Base-by-base conservation (phyloP, 2,329 filamentous ascomycete genomes). In the Fusarium sacchari region DNA sequence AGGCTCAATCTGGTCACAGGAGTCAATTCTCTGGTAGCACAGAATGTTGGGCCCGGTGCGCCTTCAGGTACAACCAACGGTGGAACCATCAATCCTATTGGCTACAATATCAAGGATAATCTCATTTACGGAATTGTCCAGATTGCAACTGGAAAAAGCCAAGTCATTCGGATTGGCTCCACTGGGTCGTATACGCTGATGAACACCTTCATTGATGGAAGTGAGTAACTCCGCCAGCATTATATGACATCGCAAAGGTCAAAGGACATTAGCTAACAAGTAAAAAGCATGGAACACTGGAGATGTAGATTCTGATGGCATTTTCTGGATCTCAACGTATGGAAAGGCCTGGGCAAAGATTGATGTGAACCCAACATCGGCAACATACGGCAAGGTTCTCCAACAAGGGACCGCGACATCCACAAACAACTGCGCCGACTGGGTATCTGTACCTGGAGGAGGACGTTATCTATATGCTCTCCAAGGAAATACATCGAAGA, bases 61-160 rank as follows among this genome's bases (percentile, higher is more conserved):
- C 39, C 55, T 13, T 26, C 55, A 5, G 55, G 55, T 0, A 47
- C 55, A 4, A 57, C 55, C 13, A 57, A 47, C 7, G 55, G 55
- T 2, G 65, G 65, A 20, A 62, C 46, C 7, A 68, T 68, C 0
- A 68, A 68, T 3, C 40, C 65, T 6, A 68, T 68, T 7, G 42
- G 56, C 0, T 68, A 68, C 17, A 68, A 68, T 6, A 68, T 68
- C 5, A 43, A 49, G 11, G 65, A 68, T 4, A 15, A 68, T 17
- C 32, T 68, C 1, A 63, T 68, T 7, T 68, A 68, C 7, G 65
- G 40, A 1, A 68, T 68, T 10, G 65, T 68, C 18, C 65, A 68
- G 47, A 37, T 68, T 20, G 42, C 42, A 7, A 68, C 5, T 0
- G 15, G 36, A 2, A 55, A 22, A 12, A 68, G 64, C 2, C 65